Base-by-base conservation (phyloP, 768 basidiomycete genomes). In the Filobasidium wieringae region DNA sequence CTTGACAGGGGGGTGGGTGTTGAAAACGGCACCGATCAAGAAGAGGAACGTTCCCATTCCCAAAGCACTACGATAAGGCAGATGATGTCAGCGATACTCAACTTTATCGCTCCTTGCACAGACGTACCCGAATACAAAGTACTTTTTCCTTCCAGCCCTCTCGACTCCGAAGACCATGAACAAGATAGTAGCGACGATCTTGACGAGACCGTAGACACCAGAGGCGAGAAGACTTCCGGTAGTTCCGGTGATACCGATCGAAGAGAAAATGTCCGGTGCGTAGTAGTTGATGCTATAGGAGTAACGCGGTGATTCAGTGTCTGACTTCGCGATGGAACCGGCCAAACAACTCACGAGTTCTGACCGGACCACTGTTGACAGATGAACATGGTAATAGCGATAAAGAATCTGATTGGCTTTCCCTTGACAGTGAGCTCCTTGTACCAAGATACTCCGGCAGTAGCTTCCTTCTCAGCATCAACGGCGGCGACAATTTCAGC, bases 11-110 rank as follows among this genome's bases (percentile, higher is more conserved):
- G 58, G 85, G 71, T 86, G 81, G 1, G 83, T 84, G 76, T 87
- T 87, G 71, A 88, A 80, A 60, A 89, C 80, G 15, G 87, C 84
- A 19, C 87, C 88, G 64, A 89, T 80, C 73, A 89, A 86, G 76
- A 83, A 88, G 77, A 89, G 87, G 57, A 82, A 76, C 39, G 74
- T 76, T 24, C 85, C 85, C 88, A 90, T 90, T 58, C 86, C 84
- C 47, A 85, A 69, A 2, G 83, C 83, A 24, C 84, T 84, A n/a
- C n/a, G n/a, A n/a, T n/a, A n/a, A n/a, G n/a, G 63, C 84, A 32
- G 17, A 30, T 1, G 14, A 22, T 12, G 12, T 7, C n/a, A 9
- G 12, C 36, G 17, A 45, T 9, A 17, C 8, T 43, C 53, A 26
- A 32, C 8, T 27, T 15, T 19, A 7, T 26, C 34, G 5, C 22